Conservation (phyloP, 495 filamentous ascomycete genomes). For the Podospora didyma region DNA sequence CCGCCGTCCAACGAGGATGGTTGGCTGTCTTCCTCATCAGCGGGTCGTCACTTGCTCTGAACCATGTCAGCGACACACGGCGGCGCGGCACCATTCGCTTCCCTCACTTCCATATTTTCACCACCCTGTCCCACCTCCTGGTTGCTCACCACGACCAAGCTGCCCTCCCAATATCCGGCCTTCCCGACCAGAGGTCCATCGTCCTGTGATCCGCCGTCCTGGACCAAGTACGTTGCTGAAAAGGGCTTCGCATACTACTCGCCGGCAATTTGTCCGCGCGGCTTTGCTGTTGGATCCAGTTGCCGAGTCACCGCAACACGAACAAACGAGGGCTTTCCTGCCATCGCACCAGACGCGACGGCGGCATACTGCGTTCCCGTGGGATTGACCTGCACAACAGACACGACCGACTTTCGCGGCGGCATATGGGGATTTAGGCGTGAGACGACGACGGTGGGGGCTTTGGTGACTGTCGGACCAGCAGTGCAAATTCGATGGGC, state of each 20-base stretch:
- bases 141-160: constrained; percentile 34
- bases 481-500: constrained; percentile 39
- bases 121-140: constrained; percentile 37
- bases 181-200: constrained; percentile 32
- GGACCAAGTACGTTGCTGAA: constrained; percentile 25
- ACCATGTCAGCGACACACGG: constrained; percentile 18
- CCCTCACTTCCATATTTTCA: constrained; percentile 38
- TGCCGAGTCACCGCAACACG: constrained; percentile 26
- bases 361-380: constrained; percentile 36
- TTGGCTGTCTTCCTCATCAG: not conserved
- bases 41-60: not conserved
- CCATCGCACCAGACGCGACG: constrained; percentile 30
- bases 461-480: constrained; percentile 32
- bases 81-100: constrained; percentile 29
- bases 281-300: constrained; percentile 30
- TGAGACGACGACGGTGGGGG: constrained; percentile 16
- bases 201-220: constrained; percentile 35
- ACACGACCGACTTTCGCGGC: constrained; percentile 36
- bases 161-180: constrained; percentile 35
- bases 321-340: constrained; percentile 33
- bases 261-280: constrained; percentile 38
- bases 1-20: not conserved
- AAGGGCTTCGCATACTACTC: constrained; percentile 39
- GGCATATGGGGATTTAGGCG: constrained; percentile 36
- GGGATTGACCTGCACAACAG: constrained; percentile 36